Percentiles rank a stretch among this genome's conserved stretches.
These are phyloP conservation scores for Pseudogymnoascus sp. DNA, from an alignment of 2,329 filamentous ascomycete genomes.

Conservation along the genomic window DNA sequence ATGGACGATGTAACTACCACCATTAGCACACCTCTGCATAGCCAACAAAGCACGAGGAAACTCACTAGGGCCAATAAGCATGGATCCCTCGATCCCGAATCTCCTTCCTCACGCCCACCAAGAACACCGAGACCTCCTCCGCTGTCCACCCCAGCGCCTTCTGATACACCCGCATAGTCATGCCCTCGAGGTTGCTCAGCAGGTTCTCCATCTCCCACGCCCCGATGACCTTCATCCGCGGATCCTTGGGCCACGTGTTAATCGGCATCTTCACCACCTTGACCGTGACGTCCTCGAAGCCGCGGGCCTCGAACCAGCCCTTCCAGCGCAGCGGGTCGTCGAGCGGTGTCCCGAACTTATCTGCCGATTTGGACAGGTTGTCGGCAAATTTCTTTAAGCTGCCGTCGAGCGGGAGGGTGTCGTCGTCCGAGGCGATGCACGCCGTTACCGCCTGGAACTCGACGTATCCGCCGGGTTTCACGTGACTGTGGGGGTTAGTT, in stretches of 20 bases:
- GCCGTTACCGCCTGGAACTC: constrained; percentile 13
- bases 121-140: constrained; percentile 31
- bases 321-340: constrained; percentile 12
- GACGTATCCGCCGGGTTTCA: constrained; percentile 14
- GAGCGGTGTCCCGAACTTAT: constrained; percentile 5
- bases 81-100: constrained; percentile 30
- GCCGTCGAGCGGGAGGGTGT: constrained; percentile 9
- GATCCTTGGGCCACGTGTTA: constrained; percentile 44
- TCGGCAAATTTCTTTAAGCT: constrained; percentile 6
- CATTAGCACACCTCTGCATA: neutral
- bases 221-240: constrained; percentile 43
- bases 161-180: constrained; percentile 30
- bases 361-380: neutral
- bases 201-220: constrained; percentile 19
- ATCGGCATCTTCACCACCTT: constrained; percentile 41
- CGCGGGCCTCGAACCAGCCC: constrained; percentile 38
- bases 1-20: neutral
- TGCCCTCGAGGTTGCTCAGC: constrained; percentile 16
- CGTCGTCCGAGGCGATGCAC: constrained; percentile 11
- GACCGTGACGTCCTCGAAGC: constrained; percentile 44
- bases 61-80: constrained; percentile 14
- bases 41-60: neutral
- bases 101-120: constrained; percentile 32
- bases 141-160: constrained; percentile 31
- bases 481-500: constrained; percentile 10